A percentile compares a stretch with the other conserved stretches of the same genome.
Conservation (phyloP, 2,329 filamentous ascomycete species). For the Beauveria medogensis region DNA sequence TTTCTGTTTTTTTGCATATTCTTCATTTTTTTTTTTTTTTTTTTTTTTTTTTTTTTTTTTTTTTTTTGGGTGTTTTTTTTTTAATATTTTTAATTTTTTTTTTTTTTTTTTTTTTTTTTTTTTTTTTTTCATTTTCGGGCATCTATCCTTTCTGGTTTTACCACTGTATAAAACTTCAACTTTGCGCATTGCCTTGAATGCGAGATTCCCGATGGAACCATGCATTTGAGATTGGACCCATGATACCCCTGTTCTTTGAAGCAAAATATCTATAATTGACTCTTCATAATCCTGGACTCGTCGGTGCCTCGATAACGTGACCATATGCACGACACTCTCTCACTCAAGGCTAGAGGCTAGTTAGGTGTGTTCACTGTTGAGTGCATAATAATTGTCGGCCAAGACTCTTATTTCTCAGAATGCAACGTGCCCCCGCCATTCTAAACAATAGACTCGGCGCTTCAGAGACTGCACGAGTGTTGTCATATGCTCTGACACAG, state of each 20-base stretch:
- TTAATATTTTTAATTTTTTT: too few relatives aligned
- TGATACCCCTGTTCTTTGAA: neutral
- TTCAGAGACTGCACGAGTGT: too few relatives aligned
- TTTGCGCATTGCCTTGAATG: neutral
- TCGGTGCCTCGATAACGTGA: neutral
- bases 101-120: neutral
- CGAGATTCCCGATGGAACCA: neutral
- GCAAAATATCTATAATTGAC: too few relatives aligned
- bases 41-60: neutral
- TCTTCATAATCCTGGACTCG: neutral
- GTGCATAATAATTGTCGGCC: neutral
- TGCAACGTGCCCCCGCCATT: neutral
- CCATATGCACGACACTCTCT: too few relatives aligned
- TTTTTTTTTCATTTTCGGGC: neutral
- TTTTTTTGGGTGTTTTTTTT: too few relatives aligned
- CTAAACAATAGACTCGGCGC: too few relatives aligned
- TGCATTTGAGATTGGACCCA: neutral
- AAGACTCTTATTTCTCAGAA: neutral
- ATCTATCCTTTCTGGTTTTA: neutral
- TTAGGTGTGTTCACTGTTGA: too few relatives aligned
- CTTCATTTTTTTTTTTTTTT: neutral
- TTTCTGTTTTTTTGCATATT: too few relatives aligned
- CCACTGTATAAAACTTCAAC: neutral
- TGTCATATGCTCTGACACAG: neutral
- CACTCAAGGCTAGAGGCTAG: too few relatives aligned